Base-by-base conservation (phyloP, 768 basidiomycete genomes). In the Auriscalpium microsporum region DNA sequence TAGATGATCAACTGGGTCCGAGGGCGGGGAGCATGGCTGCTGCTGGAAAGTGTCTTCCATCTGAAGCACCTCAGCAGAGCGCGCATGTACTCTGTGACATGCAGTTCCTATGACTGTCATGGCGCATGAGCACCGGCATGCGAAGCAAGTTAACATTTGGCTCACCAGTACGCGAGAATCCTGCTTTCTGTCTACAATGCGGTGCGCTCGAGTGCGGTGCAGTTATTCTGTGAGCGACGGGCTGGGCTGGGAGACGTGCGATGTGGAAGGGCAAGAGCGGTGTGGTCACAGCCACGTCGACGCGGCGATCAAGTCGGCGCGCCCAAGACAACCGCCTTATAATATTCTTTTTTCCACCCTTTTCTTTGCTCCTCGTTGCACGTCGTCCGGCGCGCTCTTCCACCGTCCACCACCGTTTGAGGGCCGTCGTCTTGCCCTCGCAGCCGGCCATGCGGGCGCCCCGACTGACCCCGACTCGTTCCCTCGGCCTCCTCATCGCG, bases 401-500 rank as follows among this genome's bases (percentile, higher is more conserved):
- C 40, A 42, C 40, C 4, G 4, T 17, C 6, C 17, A 14, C 40
- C 40, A 42, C 17, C 40, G 40, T 13, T 17, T 42, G 13, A 13
- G 40, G 17, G 28, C 28, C 8, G 40, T 44, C 40, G 14, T 37
- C 50, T 23, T 48, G 10, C 50, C 50, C 17, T 38, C 42, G 52
- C 52, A 16, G 40, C 38, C 23, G 52, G 52, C 17, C n/a, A 61
- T 61, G 60, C 48, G 58, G 56, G 64, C 68, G 64, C 63, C 40
- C 17, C 13, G 40, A 17, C 17, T 66, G 55, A 58, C 59, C 45
- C 45, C 59, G 53, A 56, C 52, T 28, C 61, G 57, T 40, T 60
- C 58, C 51, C 59, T 73, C 34, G 50, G 71, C 33, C 49, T 75
- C 21, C 62, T 68, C 34, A 48, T 64, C 37, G 54, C 64, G 7